Evolutionary conservation across 2,329 filamentous ascomycete genomes (phyloP).

Genomic region (Epichloe sibirici): DNA sequence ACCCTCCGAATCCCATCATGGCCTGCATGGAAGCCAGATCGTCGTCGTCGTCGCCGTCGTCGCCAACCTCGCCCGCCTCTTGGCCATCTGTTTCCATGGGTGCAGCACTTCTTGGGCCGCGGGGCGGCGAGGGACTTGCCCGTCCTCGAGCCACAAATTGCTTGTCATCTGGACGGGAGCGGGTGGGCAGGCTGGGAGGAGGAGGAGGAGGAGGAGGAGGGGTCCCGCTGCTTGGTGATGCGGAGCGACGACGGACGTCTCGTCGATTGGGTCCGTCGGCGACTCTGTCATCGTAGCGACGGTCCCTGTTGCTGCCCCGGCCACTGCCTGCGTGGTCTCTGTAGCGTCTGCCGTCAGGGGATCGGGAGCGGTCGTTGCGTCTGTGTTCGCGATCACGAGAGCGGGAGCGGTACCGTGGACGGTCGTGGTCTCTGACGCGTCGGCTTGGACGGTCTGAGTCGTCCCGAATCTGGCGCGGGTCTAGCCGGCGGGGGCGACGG

Average conservation of each 20-base stretch:
- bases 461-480: constrained; percentile 52
- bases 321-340: constrained; percentile 8
- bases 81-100: constrained; percentile 19
- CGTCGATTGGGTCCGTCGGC: constrained; percentile 13
- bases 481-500: constrained; percentile 25
- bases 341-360: constrained; percentile 5
- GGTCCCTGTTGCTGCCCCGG: constrained; percentile 15
- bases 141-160: constrained; percentile 10
- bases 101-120: constrained; percentile 4
- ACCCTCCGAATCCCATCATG: constrained; percentile 83
- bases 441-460: constrained; percentile 30
- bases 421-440: constrained; percentile 17
- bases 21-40: constrained; percentile 63
- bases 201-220: constrained; percentile 8
- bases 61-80: constrained; percentile 14
- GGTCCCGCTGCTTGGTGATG: constrained; percentile 19
- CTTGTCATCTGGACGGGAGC: constrained; percentile 15
- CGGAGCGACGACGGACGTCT: constrained; percentile 23
- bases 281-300: constrained; percentile 16
- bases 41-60: constrained; percentile 43
- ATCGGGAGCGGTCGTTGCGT: constrained; percentile 19
- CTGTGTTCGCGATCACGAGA: constrained; percentile 21
- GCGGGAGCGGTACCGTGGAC: constrained; percentile 17
- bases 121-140: constrained; percentile 9
- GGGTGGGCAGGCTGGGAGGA: constrained; percentile 20